A percentile compares a stretch with the other conserved stretches of the same genome.
Conservation (phyloP, 148 eudicot species). For the Arbutus unedo region DNA sequence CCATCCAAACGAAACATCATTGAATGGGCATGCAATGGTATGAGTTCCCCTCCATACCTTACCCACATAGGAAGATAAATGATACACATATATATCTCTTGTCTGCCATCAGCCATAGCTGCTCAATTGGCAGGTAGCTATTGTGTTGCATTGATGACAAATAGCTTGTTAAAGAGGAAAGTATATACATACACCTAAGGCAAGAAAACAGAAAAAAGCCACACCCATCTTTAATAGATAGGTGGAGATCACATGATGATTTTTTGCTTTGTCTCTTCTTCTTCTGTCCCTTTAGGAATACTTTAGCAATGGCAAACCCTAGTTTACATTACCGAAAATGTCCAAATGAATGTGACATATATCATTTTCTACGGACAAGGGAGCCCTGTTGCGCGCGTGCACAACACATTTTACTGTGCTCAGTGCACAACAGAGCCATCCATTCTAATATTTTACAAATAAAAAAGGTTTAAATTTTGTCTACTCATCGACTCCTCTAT, state of each 20-base stretch:
- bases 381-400: no score
- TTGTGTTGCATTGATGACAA: neutral
- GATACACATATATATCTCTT: neutral
- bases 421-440: no score
- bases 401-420: no score
- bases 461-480: neutral
- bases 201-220: neutral
- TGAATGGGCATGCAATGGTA: neutral
- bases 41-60: neutral
- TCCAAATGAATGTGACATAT: no score
- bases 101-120: neutral
- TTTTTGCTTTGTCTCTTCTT: neutral
- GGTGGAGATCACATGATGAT: neutral
- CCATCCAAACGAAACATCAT: no score
- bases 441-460: no score
- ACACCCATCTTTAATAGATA: neutral
- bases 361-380: no score
- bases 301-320: neutral
- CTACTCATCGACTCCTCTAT: neutral
- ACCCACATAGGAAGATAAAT: neutral
- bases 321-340: neutral
- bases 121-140: slow-evolving; percentile 4
- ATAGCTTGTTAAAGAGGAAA: neutral
- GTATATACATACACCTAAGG: neutral
- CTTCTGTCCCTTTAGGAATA: neutral